Conservation (phyloP, 768 basidiomycete species). For the Kwoniella botswanensis region DNA sequence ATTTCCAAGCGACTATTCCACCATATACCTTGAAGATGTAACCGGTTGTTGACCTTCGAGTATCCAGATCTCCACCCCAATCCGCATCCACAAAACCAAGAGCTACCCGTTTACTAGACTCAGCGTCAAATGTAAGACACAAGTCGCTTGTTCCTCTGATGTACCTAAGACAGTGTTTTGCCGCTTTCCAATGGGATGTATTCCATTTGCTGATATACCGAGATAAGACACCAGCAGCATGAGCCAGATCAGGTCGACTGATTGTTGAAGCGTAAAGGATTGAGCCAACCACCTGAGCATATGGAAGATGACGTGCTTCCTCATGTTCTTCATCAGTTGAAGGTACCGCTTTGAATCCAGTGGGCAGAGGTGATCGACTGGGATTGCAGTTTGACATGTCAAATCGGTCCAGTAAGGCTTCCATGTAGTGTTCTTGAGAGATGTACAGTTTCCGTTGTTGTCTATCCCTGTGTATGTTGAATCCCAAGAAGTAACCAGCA, state of each 20-base stretch:
- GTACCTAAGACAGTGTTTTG: slow-evolving; percentile 35
- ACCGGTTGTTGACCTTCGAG: slow-evolving; percentile 57
- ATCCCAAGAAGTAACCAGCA: slow-evolving; percentile 37
- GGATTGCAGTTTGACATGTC: slow-evolving; percentile 16
- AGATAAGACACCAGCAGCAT: slow-evolving; percentile 13
- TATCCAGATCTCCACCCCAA: slow-evolving; percentile 48
- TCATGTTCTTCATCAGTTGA: slow-evolving; percentile 2
- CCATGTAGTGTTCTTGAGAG: slow-evolving; percentile 22
- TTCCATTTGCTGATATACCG: slow-evolving; percentile 25
- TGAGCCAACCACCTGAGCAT: slow-evolving; percentile 20
- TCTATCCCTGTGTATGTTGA: slow-evolving; percentile 47
- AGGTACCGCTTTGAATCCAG: slow-evolving; percentile 3
- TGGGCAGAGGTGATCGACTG: not conserved
- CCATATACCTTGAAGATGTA: slow-evolving; percentile 58
- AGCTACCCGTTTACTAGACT: slow-evolving; percentile 51
- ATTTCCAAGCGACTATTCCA: slow-evolving; percentile 57
- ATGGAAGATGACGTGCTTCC: slow-evolving; percentile 8
- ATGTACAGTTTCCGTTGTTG: slow-evolving; percentile 17
- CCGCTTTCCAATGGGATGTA: slow-evolving; percentile 31
- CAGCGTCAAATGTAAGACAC: slow-evolving; percentile 23
- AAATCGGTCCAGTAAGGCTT: slow-evolving; percentile 15
- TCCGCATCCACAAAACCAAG: slow-evolving; percentile 52
- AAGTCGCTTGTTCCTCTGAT: slow-evolving; percentile 31
- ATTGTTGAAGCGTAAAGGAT: slow-evolving; percentile 24
- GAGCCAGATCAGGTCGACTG: slow-evolving; percentile 11